Evolutionary conservation across 1,284 basidiomycete genomes (phyloP).

Genomic region (Schizophyllum commune): DNA sequence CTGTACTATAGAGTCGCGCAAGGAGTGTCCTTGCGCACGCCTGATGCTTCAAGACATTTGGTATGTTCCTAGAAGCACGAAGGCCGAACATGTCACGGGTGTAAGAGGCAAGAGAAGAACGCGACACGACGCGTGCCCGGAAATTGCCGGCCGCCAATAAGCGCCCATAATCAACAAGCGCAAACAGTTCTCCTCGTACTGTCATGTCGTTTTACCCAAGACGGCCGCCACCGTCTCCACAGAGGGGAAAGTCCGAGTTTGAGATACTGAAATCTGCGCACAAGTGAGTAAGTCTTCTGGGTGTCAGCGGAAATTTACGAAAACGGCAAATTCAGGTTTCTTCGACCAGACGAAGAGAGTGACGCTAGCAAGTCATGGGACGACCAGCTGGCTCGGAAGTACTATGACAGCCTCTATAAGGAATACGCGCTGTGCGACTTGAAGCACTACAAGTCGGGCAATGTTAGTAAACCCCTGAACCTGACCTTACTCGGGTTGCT

Average conservation of each 20-base stretch:
- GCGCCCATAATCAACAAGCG: no score
- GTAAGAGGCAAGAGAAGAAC: no score
- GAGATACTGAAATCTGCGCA: conserved; percentile 37
- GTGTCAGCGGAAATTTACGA: no score
- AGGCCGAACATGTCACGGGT: no score
- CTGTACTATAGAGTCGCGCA: not conserved
- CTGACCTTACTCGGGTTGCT: not conserved
- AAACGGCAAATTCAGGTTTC: conserved; percentile 47
- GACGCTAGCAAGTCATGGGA: conserved; percentile 55
- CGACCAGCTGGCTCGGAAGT: conserved; percentile 77
- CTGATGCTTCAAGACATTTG: no score
- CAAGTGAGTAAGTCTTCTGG: not conserved
- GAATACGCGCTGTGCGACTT: conserved; percentile 90
- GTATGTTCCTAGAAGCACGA: no score
- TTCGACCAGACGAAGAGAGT: conserved; percentile 43
- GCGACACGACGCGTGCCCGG: no score
- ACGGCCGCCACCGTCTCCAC: not conserved
- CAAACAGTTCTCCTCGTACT: not conserved
- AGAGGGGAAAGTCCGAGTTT: conserved; percentile 38
- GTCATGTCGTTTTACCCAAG: not conserved
- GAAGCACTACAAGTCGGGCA: conserved; percentile 91
- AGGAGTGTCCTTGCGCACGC: no score
- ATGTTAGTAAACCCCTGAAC: conserved; percentile 36
- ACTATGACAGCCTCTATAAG: conserved; percentile 80
- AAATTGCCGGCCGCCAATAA: no score